phyloP scores from a whole-genome alignment of 306 rosid genomes.

The Prinsepia uniflora region DNA sequence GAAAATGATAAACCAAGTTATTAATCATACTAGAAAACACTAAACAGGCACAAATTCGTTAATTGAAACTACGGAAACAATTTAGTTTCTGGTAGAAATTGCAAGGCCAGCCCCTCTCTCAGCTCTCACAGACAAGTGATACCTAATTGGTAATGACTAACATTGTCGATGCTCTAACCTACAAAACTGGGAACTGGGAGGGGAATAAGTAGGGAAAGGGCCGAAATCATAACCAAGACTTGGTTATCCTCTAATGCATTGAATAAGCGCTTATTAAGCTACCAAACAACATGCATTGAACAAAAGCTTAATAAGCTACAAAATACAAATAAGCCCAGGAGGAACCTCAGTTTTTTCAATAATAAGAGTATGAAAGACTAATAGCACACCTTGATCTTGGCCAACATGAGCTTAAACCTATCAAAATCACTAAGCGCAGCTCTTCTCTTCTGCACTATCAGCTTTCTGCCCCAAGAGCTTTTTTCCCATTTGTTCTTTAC shows the following conservation, averaged over 20 bases:
- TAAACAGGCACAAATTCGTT: not conserved
- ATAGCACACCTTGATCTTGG: conserved; percentile 43
- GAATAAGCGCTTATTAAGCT: not conserved
- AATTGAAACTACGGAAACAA: not conserved
- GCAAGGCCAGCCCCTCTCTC: not conserved
- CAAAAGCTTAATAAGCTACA: not conserved
- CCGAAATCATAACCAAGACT: not conserved
- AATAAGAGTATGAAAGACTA: not conserved
- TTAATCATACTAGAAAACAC: not conserved
- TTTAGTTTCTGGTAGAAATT: not conserved
- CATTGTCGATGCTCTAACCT: not conserved
- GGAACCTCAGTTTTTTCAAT: not conserved
- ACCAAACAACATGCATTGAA: not conserved
- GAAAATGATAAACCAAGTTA: not conserved
- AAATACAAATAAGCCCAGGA: not conserved
- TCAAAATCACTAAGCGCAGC: conserved; percentile 46
- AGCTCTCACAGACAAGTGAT: not conserved
- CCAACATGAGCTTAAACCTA: conserved; percentile 56
- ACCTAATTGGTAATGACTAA: not conserved
- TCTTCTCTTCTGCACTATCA: conserved; percentile 46
- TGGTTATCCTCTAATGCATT: too few species aligned
- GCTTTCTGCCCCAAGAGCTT: conserved; percentile 57
- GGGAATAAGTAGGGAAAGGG: not conserved
- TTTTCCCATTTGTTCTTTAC: conserved; percentile 55
- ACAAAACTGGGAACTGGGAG: not conserved